Conservation (phyloP, 257 asterid species). For the Petunia axillaris region DNA sequence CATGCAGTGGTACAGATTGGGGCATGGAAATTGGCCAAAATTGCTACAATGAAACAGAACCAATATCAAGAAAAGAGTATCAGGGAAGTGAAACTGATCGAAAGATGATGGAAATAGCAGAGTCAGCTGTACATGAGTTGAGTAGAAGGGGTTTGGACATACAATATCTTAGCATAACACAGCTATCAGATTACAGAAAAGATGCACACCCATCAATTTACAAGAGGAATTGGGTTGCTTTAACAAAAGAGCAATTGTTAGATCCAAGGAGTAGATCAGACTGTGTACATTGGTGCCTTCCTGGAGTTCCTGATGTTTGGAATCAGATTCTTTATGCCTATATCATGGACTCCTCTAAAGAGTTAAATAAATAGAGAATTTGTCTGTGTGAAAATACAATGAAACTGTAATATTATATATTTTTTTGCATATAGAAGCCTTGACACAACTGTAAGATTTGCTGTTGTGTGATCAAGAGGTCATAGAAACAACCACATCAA, state of each 20-base stretch:
- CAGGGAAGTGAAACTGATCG: slow-evolving; percentile 36
- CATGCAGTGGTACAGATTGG: slow-evolving; percentile 42
- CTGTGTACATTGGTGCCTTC: slow-evolving; percentile 54
- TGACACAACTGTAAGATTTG: too few species aligned
- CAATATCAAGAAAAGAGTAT: slow-evolving; percentile 27
- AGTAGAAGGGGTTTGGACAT: slow-evolving; percentile 37
- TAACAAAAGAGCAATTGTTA: slow-evolving; percentile 29
- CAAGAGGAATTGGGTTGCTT: slow-evolving; percentile 38
- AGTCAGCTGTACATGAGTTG: slow-evolving; percentile 28
- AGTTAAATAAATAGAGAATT: not conserved
- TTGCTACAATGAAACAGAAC: slow-evolving; percentile 48
- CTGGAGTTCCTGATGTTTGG: slow-evolving; percentile 55
- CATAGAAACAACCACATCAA: too few species aligned
- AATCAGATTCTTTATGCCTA: slow-evolving; percentile 44
- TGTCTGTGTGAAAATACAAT: not conserved
- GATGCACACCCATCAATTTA: slow-evolving; percentile 50
- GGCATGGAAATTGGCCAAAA: slow-evolving; percentile 32
- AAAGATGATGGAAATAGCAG: slow-evolving; percentile 38
- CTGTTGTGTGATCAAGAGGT: too few species aligned
- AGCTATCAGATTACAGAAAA: slow-evolving; percentile 46
- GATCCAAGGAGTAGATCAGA: slow-evolving; percentile 40
- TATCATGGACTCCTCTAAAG: slow-evolving; percentile 23
- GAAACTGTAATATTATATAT: not conserved
- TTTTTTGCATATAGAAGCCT: not conserved
- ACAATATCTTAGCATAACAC: slow-evolving; percentile 42